Conservation (phyloP, 345 rosid species). For the Geranium rotundifolium region DNA sequence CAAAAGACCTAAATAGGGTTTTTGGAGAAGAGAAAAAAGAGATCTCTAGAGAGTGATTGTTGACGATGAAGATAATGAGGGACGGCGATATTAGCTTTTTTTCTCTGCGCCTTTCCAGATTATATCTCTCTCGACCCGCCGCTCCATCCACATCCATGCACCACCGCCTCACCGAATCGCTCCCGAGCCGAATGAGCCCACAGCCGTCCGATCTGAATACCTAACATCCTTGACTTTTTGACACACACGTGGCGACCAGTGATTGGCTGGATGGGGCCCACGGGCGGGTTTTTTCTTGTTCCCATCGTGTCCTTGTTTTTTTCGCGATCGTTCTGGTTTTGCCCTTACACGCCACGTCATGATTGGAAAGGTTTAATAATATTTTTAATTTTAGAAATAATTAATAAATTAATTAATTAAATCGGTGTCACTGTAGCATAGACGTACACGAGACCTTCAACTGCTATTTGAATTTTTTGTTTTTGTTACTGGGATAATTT, state of each 20-base stretch:
- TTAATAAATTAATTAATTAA: background rate
- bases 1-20: conserved; percentile 2
- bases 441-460: conserved; percentile 16
- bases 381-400: too few relatives aligned
- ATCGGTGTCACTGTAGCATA: conserved; percentile 12
- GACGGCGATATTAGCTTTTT: background rate
- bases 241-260: background rate
- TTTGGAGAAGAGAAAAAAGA: background rate
- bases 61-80: conserved; percentile 1
- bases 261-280: background rate
- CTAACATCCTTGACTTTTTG: background rate
- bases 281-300: background rate
- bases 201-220: background rate
- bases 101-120: background rate
- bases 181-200: background rate
- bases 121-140: background rate
- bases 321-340: too few relatives aligned
- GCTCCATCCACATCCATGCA: background rate
- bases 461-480: too few relatives aligned
- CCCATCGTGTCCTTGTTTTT: too few relatives aligned
- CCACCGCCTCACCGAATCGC: background rate
- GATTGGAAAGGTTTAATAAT: too few relatives aligned
- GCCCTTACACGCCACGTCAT: too few relatives aligned
- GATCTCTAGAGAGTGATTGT: conserved; percentile 11
- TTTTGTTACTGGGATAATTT: too few relatives aligned